Evolutionary conservation across 192 early-diverging fungal genomes (phyloP), one percentile per base, ranked within the genome.

Genomic region (Paraglomus brasilianum): DNA sequence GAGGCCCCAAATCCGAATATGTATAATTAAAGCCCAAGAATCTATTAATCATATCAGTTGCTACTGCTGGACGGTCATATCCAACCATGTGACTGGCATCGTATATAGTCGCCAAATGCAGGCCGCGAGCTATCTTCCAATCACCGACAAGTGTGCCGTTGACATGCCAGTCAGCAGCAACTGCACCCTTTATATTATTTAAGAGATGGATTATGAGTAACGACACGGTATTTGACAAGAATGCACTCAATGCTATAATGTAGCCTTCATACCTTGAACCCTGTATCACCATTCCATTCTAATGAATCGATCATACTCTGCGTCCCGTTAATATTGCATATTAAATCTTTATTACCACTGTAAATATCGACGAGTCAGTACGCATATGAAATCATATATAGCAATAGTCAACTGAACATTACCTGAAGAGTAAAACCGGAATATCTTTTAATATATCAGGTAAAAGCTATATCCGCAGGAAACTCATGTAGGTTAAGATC

Each of bases 1-100:
- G 55, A 14, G 30, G 42, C 9, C 64, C 70, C 5, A 39, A 52
- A 21, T 72, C 68, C 3, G 30, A 3, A 39, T 53, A 43, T 24
- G 50, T 77, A 24, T 55, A 59, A 46, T 78, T 73, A 14, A 85
- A 50, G 21, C 77, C 80, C 45, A 97, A 81, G 82, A 93, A 97
- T 50, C 85, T 78, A 79, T 92, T 93, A 74, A 97, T 91, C 86
- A 97, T 91, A 76, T 95, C 95, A 30, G 87, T 68, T 22, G 86
- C 82, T 62, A 80, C 86, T 58, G 85, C 72, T 14, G 93, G 92
- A 74, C 88, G 85, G 72, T 98, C 95, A 66, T 95, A 94, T 8
- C 94, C 94, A 13, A 85, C 88, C 92, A 94, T 94, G 50, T 94
- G 92, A 4, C 93, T 92, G 38, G 89, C 91, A 56, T 88, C 92